Base-by-base conservation (phyloP, 495 filamentous ascomycete species). In the Xylaria castorea region DNA sequence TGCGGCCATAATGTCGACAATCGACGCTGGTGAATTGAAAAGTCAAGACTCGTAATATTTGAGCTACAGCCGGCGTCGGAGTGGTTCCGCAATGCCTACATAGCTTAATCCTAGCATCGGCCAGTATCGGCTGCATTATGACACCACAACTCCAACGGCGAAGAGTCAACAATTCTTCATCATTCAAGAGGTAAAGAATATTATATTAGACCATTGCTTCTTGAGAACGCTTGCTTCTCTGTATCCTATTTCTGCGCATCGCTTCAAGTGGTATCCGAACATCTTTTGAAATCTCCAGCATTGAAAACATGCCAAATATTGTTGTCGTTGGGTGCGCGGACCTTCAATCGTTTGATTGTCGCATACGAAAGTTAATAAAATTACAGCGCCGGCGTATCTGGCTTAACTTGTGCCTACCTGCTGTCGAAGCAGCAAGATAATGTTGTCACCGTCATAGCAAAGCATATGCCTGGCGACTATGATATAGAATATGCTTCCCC, bases 381-480 rank as follows among this genome's bases (percentile, higher is more conserved):
- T 72, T 7, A 69, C 74, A 98, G 96, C 51, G 97, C 96, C 70
- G 96, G 96, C 20, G 95, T 99, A 5, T 88, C 91, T 60, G 96
- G 96, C 65, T 87, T 99, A 67, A 98, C 96, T n/a, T 94, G 93
- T 11, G 96, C 97, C 9, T 88, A 97, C 44, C 81, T 93, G 22
- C 88, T 98, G 34, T 92, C 95, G 53, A 90, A 89, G 73, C 88
- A 92, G 75, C 81, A 87, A 30, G 91, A 90, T 75, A 88, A 89
- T 64, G 75, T 51, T 30, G 85, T 99, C 72, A 97, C 94, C 4
- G 87, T 99, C 32, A 85, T 95, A 3, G 93, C 94, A 30, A 98
- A 97, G 80, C 95, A 98, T 76, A 97, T 99, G 97, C 96, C 96
- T 0, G 96, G 96, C 46, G 96, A 99, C 84, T 97, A 97, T 83